Evolutionary conservation across 2,329 filamentous ascomycete genomes (phyloP).

Genomic region (Hypoxylon sp.): DNA sequence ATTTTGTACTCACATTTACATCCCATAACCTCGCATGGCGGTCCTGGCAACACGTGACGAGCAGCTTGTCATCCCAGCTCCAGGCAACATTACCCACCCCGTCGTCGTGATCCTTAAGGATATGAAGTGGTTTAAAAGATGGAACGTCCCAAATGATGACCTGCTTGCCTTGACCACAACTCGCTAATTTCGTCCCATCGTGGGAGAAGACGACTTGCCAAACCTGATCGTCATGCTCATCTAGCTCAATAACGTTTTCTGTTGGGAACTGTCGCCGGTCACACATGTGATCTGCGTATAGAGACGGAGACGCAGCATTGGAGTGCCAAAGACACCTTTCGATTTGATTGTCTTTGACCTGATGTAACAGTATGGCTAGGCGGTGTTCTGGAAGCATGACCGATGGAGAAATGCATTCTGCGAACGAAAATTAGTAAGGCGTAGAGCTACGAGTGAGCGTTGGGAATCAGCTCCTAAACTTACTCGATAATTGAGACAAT

Average conservation of each 20-base stretch:
- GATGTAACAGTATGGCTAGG: conserved; percentile 82
- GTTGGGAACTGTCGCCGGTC: conserved; percentile 85
- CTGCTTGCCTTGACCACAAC: conserved; percentile 80
- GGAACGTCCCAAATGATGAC: conserved; percentile 87
- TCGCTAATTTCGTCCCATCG: conserved; percentile 85
- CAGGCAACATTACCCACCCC: conserved; percentile 87
- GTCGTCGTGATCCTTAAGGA: conserved; percentile 74
- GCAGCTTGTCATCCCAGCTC: conserved; percentile 90
- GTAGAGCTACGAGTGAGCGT: conserved; percentile 35
- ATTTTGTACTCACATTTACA: conserved; percentile 67
- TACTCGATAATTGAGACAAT: conserved; percentile 87
- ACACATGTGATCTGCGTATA: conserved; percentile 91
- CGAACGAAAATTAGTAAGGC: conserved; percentile 15
- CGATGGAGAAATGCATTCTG: conserved; percentile 91
- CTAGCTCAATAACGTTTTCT: conserved; percentile 77
- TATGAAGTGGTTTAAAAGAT: conserved; percentile 75
- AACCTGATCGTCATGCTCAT: conserved; percentile 83
- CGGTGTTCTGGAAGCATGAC: conserved; percentile 97
- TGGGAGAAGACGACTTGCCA: conserved; percentile 95
- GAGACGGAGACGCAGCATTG: conserved; percentile 79
- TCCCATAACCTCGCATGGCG: conserved; percentile 83
- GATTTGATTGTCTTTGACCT: conserved; percentile 88
- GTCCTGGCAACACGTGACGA: conserved; percentile 87
- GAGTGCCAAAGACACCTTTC: conserved; percentile 91
- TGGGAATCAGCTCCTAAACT: conserved; percentile 52